Conservation (phyloP, 2,329 filamentous ascomycete species). For the Aspergillus glaucus region DNA sequence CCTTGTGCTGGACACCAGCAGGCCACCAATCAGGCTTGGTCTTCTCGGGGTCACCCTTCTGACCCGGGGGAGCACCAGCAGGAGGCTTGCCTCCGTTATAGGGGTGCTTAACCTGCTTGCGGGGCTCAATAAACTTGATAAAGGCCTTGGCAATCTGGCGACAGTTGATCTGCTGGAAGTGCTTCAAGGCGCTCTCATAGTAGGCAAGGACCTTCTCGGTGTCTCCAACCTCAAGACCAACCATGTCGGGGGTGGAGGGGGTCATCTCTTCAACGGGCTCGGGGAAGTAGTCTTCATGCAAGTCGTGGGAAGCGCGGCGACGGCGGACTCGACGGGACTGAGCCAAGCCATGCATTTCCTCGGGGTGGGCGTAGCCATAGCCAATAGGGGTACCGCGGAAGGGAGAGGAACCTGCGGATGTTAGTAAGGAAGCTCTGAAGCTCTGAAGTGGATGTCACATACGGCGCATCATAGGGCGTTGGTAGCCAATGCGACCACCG, state of each 20-base stretch:
- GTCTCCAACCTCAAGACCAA: conserved; percentile 34
- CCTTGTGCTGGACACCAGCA: conserved; percentile 40
- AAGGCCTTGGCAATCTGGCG: conserved; percentile 41
- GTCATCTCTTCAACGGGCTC: conserved; percentile 19
- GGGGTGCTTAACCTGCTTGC: conserved; percentile 44
- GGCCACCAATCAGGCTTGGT: conserved; percentile 44
- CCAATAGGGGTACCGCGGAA: conserved; percentile 13
- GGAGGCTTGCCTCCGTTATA: conserved; percentile 42
- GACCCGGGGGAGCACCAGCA: conserved; percentile 28
- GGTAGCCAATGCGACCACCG: conserved; percentile 24
- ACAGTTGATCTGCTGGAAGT: conserved; percentile 42
- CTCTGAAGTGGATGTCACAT: conserved; percentile 10
- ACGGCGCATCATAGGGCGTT: conserved; percentile 22
- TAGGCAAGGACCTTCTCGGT: conserved; percentile 31
- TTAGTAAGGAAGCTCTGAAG: neutral
- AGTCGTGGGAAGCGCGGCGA: conserved; percentile 17
- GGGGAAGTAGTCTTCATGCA: conserved; percentile 14
- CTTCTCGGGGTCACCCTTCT: conserved; percentile 36
- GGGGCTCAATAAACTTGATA: conserved; percentile 43
- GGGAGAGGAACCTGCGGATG: conserved; percentile 6
- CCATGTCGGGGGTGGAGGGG: conserved; percentile 18
- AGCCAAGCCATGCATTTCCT: conserved; percentile 3
- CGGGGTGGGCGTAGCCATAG: conserved; percentile 9
- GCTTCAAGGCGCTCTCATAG: conserved; percentile 36
- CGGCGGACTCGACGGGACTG: conserved; percentile 23